Evolutionary conservation across 805 yeast genomes (phyloP).

Genomic region (Schwanniomyces occidentalis): DNA sequence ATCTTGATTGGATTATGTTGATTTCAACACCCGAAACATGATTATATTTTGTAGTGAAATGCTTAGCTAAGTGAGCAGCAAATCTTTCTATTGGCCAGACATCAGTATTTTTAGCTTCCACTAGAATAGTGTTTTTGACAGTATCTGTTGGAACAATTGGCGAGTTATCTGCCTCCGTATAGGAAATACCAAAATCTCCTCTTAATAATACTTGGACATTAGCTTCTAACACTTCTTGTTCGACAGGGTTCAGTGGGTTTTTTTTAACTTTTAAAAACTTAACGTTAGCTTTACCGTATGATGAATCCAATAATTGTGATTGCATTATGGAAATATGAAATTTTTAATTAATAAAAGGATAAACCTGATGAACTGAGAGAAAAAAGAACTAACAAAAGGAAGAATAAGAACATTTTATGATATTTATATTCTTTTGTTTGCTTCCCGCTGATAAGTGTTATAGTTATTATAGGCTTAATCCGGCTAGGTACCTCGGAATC

Average conservation of each 20-base stretch:
- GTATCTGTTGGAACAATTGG: slow-evolving; percentile 95
- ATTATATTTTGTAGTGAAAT: slow-evolving; percentile 72
- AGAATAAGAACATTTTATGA: too few relatives aligned
- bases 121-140: slow-evolving; percentile 81
- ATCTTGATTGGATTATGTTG: slow-evolving; percentile 67
- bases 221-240: slow-evolving; percentile 84
- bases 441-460: too few relatives aligned
- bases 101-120: slow-evolving; percentile 78
- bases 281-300: slow-evolving; percentile 92
- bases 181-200: slow-evolving; percentile 78
- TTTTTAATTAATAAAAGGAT: too few relatives aligned
- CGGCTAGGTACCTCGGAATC: too few relatives aligned
- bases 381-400: too few relatives aligned
- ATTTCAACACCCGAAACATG: slow-evolving; percentile 76
- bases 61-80: slow-evolving; percentile 81
- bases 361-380: too few relatives aligned
- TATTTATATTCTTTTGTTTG: too few relatives aligned
- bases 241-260: slow-evolving; percentile 67
- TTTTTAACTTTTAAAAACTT: slow-evolving; percentile 87
- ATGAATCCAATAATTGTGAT: slow-evolving; percentile 43
- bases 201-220: slow-evolving; percentile 72
- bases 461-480: too few relatives aligned
- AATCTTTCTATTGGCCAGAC: slow-evolving; percentile 91
- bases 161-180: slow-evolving; percentile 84
- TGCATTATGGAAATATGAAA: too few relatives aligned